Evolutionary conservation across 2,329 filamentous ascomycete genomes (phyloP).

Genomic region (Cercospora sp.): DNA sequence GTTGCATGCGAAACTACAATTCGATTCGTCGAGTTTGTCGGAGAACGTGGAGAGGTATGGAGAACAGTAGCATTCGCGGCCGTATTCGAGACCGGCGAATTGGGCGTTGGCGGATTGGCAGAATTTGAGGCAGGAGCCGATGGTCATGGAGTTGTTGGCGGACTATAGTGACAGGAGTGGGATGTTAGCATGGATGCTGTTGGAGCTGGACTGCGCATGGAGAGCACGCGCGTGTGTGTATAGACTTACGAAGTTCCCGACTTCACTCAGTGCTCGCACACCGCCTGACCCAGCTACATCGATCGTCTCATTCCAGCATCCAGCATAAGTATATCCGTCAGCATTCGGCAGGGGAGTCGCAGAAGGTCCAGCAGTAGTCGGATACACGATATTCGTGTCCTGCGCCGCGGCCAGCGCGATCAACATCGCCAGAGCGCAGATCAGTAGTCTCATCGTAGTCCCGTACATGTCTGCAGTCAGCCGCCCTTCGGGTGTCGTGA

Average conservation of each 20-base stretch:
- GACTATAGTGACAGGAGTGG: slow-evolving; percentile 19
- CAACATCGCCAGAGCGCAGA: neutral
- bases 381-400: slow-evolving; percentile 30
- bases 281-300: slow-evolving; percentile 40
- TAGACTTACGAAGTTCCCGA: slow-evolving; percentile 44
- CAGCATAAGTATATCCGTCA: slow-evolving; percentile 52
- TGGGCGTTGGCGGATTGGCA: slow-evolving; percentile 45
- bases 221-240: no score
- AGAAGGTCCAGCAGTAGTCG: slow-evolving; percentile 32
- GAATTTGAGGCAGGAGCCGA: slow-evolving; percentile 53
- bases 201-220: neutral
- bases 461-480: neutral
- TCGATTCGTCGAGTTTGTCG: slow-evolving; percentile 48
- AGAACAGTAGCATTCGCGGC: slow-evolving; percentile 63
- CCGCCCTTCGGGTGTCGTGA: neutral
- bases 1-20: slow-evolving; percentile 56
- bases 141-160: slow-evolving; percentile 52
- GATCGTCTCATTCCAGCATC: slow-evolving; percentile 62
- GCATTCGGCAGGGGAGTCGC: slow-evolving; percentile 28
- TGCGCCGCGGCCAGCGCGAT: slow-evolving; percentile 23
- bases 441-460: neutral
- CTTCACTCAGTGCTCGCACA: slow-evolving; percentile 47
- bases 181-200: neutral
- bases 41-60: slow-evolving; percentile 52
- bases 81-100: slow-evolving; percentile 59